Conservation (phyloP, 2,329 filamentous ascomycete species). For the Colletotrichum caudatum region DNA sequence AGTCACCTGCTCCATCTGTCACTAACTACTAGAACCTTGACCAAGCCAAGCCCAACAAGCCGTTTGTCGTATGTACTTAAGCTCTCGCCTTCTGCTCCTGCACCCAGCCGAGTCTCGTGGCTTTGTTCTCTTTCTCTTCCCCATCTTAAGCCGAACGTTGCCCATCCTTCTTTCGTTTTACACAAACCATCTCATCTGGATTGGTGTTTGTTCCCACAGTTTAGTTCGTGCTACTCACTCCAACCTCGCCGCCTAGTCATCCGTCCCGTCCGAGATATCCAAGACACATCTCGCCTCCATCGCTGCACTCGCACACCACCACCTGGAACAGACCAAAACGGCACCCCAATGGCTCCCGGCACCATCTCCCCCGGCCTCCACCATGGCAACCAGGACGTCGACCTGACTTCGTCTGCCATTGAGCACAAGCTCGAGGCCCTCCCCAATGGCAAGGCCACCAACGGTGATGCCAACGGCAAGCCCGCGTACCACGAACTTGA, state of each 20-base stretch:
- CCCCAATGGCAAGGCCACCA: constrained; percentile 43
- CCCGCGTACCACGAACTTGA: constrained; percentile 70
- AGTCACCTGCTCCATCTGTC: constrained; percentile 43
- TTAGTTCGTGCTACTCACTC: constrained; percentile 1
- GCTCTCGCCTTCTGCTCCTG: constrained; percentile 29
- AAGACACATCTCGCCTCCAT: constrained; percentile 14
- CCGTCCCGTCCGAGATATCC: constrained; percentile 21
- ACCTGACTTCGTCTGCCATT: constrained; percentile 65
- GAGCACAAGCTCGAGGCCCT: constrained; percentile 60
- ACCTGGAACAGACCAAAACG: constrained; percentile 2
- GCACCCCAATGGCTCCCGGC: constrained; percentile 47
- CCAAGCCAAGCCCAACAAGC: constrained; percentile 26
- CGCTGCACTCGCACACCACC: not conserved
- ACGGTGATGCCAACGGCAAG: constrained; percentile 48
- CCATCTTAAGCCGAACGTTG: constrained; percentile 31
- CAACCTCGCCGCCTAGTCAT: not conserved
- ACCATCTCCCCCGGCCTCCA: constrained; percentile 45
- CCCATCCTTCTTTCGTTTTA: constrained; percentile 8
- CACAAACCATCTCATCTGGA: not conserved
- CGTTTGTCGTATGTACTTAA: constrained; percentile 33
- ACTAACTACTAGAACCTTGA: constrained; percentile 38
- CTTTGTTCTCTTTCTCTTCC: constrained; percentile 31
- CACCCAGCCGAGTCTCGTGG: constrained; percentile 13
- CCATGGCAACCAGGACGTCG: constrained; percentile 63
- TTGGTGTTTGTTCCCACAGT: not conserved